phyloP scores from a whole-genome alignment of 2,329 filamentous ascomycete genomes.

The Fusarium virguliforme region DNA sequence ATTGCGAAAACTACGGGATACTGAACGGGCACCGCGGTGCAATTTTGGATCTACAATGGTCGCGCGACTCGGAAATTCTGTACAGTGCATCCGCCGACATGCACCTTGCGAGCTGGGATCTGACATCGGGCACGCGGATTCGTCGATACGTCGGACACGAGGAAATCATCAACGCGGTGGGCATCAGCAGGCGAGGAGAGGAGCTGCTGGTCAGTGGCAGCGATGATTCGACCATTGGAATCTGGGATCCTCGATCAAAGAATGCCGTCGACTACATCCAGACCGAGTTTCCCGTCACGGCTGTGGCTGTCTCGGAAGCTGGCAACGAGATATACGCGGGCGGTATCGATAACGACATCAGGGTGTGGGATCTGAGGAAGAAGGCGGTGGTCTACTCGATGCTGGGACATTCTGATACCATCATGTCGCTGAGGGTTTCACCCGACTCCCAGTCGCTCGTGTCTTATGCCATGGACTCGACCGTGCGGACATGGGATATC shows the following conservation, averaged over 20 bases:
- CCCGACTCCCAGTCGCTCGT: constrained; percentile 92
- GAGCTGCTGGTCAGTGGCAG: constrained; percentile 92
- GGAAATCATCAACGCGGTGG: constrained; percentile 93
- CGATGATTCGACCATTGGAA: constrained; percentile 93
- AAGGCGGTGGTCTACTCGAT: constrained; percentile 90
- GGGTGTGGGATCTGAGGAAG: constrained; percentile 96
- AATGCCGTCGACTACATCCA: constrained; percentile 89
- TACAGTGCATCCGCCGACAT: constrained; percentile 96
- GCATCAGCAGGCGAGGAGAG: constrained; percentile 90
- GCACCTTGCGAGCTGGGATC: constrained; percentile 94
- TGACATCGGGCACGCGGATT: constrained; percentile 93
- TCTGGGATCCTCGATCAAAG: constrained; percentile 96
- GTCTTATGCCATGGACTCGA: constrained; percentile 95
- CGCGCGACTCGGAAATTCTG: constrained; percentile 89
- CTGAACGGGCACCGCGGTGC: constrained; percentile 93
- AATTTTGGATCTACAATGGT: constrained; percentile 95
- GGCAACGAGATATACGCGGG: constrained; percentile 96
- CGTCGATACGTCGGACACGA: constrained; percentile 93
- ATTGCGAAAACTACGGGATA: constrained; percentile 94
- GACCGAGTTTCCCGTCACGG: constrained; percentile 93
- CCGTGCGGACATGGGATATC: constrained; percentile 95
- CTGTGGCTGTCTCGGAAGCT: constrained; percentile 91
- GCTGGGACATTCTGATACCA: constrained; percentile 90
- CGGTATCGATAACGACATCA: constrained; percentile 97
- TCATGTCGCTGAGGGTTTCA: constrained; percentile 92